phyloP scores from a whole-genome alignment of 495 filamentous ascomycete genomes.

The Tuber brumale region DNA sequence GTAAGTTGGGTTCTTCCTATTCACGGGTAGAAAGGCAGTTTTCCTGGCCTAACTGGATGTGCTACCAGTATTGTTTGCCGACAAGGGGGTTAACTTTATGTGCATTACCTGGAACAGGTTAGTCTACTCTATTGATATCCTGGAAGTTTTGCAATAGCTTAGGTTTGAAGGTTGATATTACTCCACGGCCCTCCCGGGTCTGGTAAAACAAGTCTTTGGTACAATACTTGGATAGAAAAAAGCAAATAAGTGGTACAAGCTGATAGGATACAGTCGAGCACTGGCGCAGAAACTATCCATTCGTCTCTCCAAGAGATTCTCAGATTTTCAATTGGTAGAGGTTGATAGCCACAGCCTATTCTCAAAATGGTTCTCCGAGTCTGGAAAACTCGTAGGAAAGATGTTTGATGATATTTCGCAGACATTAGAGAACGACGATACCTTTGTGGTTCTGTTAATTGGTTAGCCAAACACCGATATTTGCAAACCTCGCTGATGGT shows the following conservation, averaged over 20 bases:
- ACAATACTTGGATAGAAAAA: background rate
- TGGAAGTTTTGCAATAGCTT: slow-evolving; percentile 33
- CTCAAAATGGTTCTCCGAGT: slow-evolving; percentile 54
- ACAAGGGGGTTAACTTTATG: slow-evolving; percentile 40
- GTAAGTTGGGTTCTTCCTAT: slow-evolving; percentile 33
- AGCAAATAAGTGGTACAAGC: background rate
- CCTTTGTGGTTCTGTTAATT: slow-evolving; percentile 50
- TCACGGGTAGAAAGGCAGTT: background rate
- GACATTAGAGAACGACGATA: slow-evolving; percentile 47
- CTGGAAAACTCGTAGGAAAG: slow-evolving; percentile 50
- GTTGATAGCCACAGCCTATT: slow-evolving; percentile 51
- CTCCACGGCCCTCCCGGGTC: slow-evolving; percentile 53
- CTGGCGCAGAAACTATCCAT: slow-evolving; percentile 56
- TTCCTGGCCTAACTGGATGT: slow-evolving; percentile 4
- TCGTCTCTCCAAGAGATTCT: slow-evolving; percentile 47
- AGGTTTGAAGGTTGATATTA: slow-evolving; percentile 41
- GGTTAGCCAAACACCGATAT: slow-evolving; percentile 20
- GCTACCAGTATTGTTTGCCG: slow-evolving; percentile 43
- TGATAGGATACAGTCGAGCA: slow-evolving; percentile 42
- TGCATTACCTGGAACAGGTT: slow-evolving; percentile 44
- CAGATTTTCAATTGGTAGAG: slow-evolving; percentile 47
- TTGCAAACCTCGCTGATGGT: slow-evolving; percentile 1
- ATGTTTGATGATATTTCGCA: slow-evolving; percentile 49
- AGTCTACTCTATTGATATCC: background rate
- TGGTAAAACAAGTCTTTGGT: slow-evolving; percentile 38